phyloP scores from a whole-genome alignment of 495 filamentous ascomycete genomes.

The Neurospora cerealis region DNA sequence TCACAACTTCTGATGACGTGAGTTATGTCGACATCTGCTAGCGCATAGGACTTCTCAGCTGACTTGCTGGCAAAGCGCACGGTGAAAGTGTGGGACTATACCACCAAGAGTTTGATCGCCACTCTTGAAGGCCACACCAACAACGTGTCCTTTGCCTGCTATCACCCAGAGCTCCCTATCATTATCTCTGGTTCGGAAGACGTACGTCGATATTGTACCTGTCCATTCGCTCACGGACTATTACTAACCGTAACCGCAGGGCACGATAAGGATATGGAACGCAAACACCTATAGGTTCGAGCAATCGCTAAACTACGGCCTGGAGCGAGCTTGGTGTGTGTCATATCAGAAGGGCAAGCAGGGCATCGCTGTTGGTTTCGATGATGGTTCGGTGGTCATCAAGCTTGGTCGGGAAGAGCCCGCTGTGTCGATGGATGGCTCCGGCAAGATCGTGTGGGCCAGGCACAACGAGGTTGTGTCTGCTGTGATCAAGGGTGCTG shows the following conservation, averaged over 20 bases:
- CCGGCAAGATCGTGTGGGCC: conserved; percentile 93
- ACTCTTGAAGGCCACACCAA: conserved; percentile 95
- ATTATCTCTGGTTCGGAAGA: conserved; percentile 99
- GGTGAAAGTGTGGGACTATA: conserved; percentile 98
- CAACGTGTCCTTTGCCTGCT: conserved; percentile 98
- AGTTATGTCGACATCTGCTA: neutral
- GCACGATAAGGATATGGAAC: conserved; percentile 97
- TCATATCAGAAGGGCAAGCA: conserved; percentile 89
- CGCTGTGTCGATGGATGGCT: conserved; percentile 91
- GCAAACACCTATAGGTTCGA: conserved; percentile 93
- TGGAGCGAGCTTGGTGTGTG: conserved; percentile 97
- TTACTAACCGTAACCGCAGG: conserved; percentile 22
- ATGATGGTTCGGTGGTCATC: conserved; percentile 94
- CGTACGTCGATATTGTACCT: conserved; percentile 12
- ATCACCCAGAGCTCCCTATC: conserved; percentile 91
- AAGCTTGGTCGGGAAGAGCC: conserved; percentile 97
- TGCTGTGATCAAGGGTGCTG: conserved; percentile 84
- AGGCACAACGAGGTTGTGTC: conserved; percentile 72
- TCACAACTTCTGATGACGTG: conserved; percentile 87
- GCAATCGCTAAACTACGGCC: conserved; percentile 87
- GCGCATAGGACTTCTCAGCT: neutral
- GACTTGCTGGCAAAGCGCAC: conserved; percentile 40
- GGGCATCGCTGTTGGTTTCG: conserved; percentile 90
- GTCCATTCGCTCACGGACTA: no score
- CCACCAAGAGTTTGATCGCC: conserved; percentile 91